phyloP scores from a whole-genome alignment of 805 yeast genomes.

The Ogataea populi-albae region DNA sequence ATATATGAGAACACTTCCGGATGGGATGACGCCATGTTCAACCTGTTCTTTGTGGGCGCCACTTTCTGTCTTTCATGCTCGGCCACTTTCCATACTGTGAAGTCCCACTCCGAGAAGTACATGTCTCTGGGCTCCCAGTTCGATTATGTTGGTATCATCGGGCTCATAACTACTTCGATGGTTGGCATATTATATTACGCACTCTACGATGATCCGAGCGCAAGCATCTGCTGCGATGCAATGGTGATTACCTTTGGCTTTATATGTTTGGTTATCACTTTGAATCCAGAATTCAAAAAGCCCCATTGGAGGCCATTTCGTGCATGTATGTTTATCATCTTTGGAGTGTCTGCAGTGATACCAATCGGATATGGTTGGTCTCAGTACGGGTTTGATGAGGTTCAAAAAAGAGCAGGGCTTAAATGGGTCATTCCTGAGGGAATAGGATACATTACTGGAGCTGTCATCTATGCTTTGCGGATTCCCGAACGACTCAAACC shows the following conservation, averaged over 20 bases:
- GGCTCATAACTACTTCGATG: conserved; percentile 47
- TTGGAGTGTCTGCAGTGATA: conserved; percentile 74
- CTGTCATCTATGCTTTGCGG: conserved; percentile 71
- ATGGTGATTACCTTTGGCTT: conserved; percentile 56
- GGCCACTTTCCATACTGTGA: conserved; percentile 49
- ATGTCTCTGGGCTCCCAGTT: conserved; percentile 46
- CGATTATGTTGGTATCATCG: conserved; percentile 55
- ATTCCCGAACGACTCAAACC: conserved; percentile 71
- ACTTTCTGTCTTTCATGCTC: conserved; percentile 46
- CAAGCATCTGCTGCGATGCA: conserved; percentile 37
- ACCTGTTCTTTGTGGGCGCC: conserved; percentile 45
- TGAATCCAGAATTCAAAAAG: conserved; percentile 64
- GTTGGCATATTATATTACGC: conserved; percentile 38
- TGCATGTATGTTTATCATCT: conserved; percentile 72
- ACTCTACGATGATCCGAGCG: conserved; percentile 41
- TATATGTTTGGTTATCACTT: conserved; percentile 59
- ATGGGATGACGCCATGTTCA: conserved; percentile 40
- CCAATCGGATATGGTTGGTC: conserved; percentile 60
- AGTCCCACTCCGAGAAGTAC: conserved; percentile 45
- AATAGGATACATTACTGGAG: conserved; percentile 72
- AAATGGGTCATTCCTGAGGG: conserved; percentile 70
- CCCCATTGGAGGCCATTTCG: conserved; percentile 72
- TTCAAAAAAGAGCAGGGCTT: conserved; percentile 51
- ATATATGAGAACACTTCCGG: conserved; percentile 24
- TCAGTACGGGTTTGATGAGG: conserved; percentile 47